Percentiles rank a stretch among this genome's conserved stretches.
These are phyloP conservation scores for Sporothrix pallida DNA, from an alignment of 2,329 filamentous ascomycete genomes.

Conservation along the genomic window DNA sequence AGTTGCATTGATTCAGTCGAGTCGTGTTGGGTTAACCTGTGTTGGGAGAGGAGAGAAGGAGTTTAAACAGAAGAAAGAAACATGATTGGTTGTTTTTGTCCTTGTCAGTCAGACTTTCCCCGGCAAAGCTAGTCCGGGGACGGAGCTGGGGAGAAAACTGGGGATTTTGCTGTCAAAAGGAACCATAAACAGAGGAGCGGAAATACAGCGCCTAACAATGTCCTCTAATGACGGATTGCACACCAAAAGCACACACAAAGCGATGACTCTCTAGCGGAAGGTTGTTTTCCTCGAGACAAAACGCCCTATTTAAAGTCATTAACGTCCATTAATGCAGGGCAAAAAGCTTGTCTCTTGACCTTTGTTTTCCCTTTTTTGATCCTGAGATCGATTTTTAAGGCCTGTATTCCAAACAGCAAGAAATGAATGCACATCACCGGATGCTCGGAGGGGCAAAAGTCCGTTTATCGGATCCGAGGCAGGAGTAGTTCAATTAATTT, in stretches of 20 bases:
- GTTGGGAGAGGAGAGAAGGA: background rate
- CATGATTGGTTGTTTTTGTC: background rate
- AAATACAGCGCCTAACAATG: constrained; percentile 6
- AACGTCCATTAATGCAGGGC: background rate
- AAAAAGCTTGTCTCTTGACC: too few species aligned
- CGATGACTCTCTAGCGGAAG: constrained; percentile 9
- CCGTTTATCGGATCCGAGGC: background rate
- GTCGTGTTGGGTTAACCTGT: background rate
- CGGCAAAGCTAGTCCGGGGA: constrained; percentile 12
- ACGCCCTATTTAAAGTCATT: background rate
- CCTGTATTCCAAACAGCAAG: too few species aligned
- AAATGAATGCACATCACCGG: too few species aligned
- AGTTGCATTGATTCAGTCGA: background rate
- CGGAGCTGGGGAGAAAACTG: background rate
- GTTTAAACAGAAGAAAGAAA: background rate
- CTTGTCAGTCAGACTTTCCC: background rate
- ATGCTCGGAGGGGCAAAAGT: background rate
- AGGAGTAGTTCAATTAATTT: background rate
- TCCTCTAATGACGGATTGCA: background rate
- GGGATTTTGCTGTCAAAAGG: too few species aligned
- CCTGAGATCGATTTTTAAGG: too few species aligned
- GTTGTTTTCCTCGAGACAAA: background rate
- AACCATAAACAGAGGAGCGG: background rate
- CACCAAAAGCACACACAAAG: background rate
- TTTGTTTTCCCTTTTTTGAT: too few species aligned